These are phyloP conservation scores for Beauveria varroae DNA, from an alignment of 2,329 filamentous ascomycete species.

Conservation along the genomic window DNA sequence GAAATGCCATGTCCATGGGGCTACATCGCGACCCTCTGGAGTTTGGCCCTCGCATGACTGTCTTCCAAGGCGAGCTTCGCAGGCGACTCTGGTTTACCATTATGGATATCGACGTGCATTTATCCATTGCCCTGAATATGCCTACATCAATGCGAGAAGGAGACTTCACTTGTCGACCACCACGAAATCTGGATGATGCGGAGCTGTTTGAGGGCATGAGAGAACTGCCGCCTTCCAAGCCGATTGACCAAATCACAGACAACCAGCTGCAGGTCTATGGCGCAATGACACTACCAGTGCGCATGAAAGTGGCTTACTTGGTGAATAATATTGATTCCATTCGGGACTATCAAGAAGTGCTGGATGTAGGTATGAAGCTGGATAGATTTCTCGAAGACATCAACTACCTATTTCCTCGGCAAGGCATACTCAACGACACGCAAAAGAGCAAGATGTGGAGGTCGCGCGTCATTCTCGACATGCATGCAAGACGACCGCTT, in stretches of 20 bases:
- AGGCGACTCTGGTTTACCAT: conserved; percentile 51
- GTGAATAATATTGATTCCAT: conserved; percentile 45
- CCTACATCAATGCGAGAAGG: conserved; percentile 44
- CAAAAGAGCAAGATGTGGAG: conserved; percentile 45
- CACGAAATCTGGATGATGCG: conserved; percentile 45
- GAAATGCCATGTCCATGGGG: conserved; percentile 53
- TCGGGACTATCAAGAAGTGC: conserved; percentile 44
- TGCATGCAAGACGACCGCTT: conserved; percentile 45
- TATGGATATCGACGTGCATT: conserved; percentile 48
- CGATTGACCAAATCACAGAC: conserved; percentile 45
- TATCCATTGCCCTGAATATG: conserved; percentile 44
- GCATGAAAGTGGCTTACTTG: conserved; percentile 42
- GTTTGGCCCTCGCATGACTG: conserved; percentile 39
- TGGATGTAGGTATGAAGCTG: conserved; percentile 46
- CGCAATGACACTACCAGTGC: conserved; percentile 40
- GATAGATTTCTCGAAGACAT: conserved; percentile 48
- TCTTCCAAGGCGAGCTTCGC: conserved; percentile 46
- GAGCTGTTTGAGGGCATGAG: conserved; percentile 41
- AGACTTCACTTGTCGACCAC: conserved; percentile 46
- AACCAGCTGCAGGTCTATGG: conserved; percentile 48
- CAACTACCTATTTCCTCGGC: conserved; percentile 43
- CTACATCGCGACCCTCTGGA: conserved; percentile 50
- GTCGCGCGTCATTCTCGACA: conserved; percentile 43
- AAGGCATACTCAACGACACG: conserved; percentile 32
- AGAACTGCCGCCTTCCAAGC: conserved; percentile 39